Conservation (phyloP, 1,284 basidiomycete genomes). For the Trichosporon coremiiforme region DNA sequence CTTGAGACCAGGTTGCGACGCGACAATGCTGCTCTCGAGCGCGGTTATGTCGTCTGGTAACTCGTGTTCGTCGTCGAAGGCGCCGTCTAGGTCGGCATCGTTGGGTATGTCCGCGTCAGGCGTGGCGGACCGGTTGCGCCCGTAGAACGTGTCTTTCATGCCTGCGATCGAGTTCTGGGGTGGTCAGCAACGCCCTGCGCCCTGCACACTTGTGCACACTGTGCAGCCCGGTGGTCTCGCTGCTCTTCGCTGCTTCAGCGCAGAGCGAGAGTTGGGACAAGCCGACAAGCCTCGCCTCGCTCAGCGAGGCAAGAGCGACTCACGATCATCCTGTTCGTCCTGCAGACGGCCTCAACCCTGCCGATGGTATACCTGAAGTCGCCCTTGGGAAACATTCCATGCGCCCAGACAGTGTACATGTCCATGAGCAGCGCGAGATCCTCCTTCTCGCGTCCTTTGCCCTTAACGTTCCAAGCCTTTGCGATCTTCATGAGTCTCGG, state of each 20-base stretch:
- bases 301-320: constrained; percentile 38
- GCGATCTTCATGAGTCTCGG: constrained; percentile 71
- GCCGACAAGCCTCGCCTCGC: too few species aligned
- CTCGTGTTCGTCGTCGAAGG: too few species aligned
- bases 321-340: constrained; percentile 79
- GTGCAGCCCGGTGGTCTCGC: constrained; percentile 23
- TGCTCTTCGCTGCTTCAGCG: too few species aligned
- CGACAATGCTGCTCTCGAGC: background rate
- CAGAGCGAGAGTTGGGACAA: too few species aligned
- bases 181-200: constrained; percentile 46
- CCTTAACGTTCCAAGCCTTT: constrained; percentile 73
- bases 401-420: constrained; percentile 88
- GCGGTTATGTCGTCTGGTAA: background rate
- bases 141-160: constrained; percentile 63
- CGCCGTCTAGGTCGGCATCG: constrained; percentile 13
- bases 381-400: constrained; percentile 82
- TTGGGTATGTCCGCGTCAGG: constrained; percentile 17
- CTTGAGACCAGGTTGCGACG: too few species aligned
- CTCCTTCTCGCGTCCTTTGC: constrained; percentile 82
- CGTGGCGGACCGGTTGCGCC: constrained; percentile 60
- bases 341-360: constrained; percentile 80
- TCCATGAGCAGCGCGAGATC: constrained; percentile 77
- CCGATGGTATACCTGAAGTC: constrained; percentile 80
- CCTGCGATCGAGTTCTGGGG: constrained; percentile 51
- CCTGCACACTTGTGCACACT: too few species aligned